Conservation (phyloP, 208 protist genomes). For the Strigomonas culicis region DNA sequence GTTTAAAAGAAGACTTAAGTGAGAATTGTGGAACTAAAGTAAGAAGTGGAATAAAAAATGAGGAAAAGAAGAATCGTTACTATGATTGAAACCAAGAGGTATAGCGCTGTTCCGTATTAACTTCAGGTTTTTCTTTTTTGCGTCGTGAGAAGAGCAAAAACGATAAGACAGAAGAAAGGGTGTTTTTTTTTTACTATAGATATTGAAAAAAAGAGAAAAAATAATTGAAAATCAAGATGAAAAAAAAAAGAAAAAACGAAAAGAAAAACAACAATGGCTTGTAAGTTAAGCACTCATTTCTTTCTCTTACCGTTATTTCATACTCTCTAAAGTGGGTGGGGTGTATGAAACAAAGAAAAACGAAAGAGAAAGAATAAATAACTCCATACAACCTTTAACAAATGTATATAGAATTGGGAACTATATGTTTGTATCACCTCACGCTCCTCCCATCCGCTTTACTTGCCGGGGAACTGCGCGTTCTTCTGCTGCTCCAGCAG, state of each 20-base stretch:
- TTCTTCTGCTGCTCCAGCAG: slow-evolving; percentile 92
- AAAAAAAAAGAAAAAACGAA: slow-evolving; percentile 10
- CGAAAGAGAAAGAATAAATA: background rate
- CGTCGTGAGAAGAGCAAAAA: too few relatives aligned
- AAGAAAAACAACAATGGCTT: background rate
- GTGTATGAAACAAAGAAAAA: too few relatives aligned
- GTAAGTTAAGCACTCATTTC: too few relatives aligned
- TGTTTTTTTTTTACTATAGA: slow-evolving; percentile 1
- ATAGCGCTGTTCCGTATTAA: too few relatives aligned
- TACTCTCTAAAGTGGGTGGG: too few relatives aligned
- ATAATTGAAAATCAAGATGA: slow-evolving; percentile 4
- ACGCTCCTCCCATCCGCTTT: slow-evolving; percentile 25
- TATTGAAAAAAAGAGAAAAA: slow-evolving; percentile 6
- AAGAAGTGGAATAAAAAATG: slow-evolving; percentile 3
- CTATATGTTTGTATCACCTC: background rate
- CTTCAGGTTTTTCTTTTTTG: too few relatives aligned
- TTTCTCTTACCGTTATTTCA: too few relatives aligned
- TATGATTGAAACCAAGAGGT: too few relatives aligned
- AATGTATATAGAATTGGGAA: background rate
- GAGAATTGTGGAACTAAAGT: background rate
- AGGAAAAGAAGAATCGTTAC: slow-evolving; percentile 13
- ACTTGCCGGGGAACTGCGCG: slow-evolving; percentile 86
- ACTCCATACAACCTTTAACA: background rate
- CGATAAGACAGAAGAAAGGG: too few relatives aligned
- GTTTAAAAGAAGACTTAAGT: slow-evolving; percentile 1